Evolutionary conservation across 305 asterid species (phyloP), one percentile per base, ranked within the genome.

Genomic region (Fraxinus dipetala): DNA sequence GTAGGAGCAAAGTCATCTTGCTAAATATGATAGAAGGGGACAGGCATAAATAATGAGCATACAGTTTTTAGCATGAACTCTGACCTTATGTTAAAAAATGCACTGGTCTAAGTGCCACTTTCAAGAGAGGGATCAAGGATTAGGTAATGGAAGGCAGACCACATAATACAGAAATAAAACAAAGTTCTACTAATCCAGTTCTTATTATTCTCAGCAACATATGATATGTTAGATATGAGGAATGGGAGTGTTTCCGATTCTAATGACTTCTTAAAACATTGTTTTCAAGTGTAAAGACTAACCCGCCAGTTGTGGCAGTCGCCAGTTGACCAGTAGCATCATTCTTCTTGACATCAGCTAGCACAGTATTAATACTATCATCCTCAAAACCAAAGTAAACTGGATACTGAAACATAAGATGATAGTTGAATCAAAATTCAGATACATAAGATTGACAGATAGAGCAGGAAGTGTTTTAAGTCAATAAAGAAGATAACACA

Each of bases 301-400:
- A 63, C 99, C 99, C 99, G 85, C 99, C 99, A 80, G 99, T 96
- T 65, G 98, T 93, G 48, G 99, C 98, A 85, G 98, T 94, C 13
- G 98, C 99, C 72, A 92, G 94, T 86, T 94, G 99, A 77, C 92
- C 92, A 78, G 76, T 70, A 24, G 88, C 89, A 79, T 89, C 92
- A 83, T 84, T 89, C 84, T 84, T 86, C 86, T 86, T 87, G 82
- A 89, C 82, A 83, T 87, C 90, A 79, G 89, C 89, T 82, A 96
- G 93, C 85, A 92, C 93, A 82, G 93, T 82, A 87, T 89, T 90
- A 75, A 96, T 90, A 82, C 87, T 78, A 48, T 91, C 93, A 75
- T 90, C 91, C 91, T 96, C 99, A 87, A 96, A 96, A 65, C 98
- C 93, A 85, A 96, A 96, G 92, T 96, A 96, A 40, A 96, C 98